Base-by-base conservation (phyloP, 495 filamentous ascomycete genomes). In the Neurospora sp. region DNA sequence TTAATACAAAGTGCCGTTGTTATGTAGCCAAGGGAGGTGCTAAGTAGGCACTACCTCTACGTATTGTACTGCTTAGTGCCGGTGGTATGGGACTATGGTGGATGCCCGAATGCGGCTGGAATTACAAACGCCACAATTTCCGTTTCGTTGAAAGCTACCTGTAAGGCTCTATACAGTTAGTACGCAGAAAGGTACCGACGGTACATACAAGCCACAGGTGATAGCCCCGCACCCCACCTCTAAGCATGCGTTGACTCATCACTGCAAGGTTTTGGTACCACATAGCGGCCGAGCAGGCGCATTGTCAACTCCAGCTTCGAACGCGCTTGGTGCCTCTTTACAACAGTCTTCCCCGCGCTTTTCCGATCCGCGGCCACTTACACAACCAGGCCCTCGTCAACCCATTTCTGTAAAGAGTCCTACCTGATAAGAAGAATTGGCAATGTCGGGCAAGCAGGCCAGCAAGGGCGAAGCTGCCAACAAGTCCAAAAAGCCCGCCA, bases 401-500 rank as follows among this genome's bases (percentile, higher is more conserved):
- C 42, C 73, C 8, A 9, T 69, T 44, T 22, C 39, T 53, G 70
- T 72, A 40, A 38, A 48, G 69, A 42, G 69, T 59, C n/a, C 65
- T 16, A 22, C 59, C 35, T 42, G n/a, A 20, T 71, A 70, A 73
- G 37, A 38, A 35, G 27, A 27, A 9, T 40, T 41, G 44, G 59
- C 72, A 61, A 86, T 86, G 84, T 86, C 84, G 61, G 77, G 79
- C 73, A 84, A 81, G 69, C 84, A 86, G 74, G 80, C 78, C 48
- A 83, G 80, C 71, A 85, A 82, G 69, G 80, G 78, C 53, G 80
- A 76, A 45, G 82, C 74, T 70, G 75, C 78, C 78, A 77, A 79
- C 77, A 84, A 81, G 80, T 84, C 81, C 79, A 92, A 87, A 90
- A 93, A 85, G 82, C 79, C 82, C 68, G 73, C 77, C 75, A 86